Conservation (phyloP, 2,329 filamentous ascomycete genomes). For the Pseudopyricularia cyperi region DNA sequence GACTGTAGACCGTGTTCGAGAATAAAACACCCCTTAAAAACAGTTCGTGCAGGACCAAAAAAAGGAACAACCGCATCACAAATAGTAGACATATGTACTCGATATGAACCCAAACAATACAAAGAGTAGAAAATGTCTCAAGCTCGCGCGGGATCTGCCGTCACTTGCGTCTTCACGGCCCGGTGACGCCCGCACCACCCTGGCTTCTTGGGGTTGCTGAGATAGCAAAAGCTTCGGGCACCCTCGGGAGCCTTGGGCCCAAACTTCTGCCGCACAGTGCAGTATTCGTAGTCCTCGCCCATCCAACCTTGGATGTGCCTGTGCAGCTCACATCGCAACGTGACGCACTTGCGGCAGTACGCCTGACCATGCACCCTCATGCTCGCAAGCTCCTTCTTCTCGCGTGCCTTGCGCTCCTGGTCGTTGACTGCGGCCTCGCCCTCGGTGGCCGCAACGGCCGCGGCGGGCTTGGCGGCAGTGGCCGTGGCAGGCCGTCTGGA, state of each 20-base stretch:
- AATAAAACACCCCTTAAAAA: not conserved
- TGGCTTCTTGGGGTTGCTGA: conserved; percentile 46
- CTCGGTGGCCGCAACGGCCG: conserved; percentile 1
- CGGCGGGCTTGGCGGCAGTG: conserved; percentile 3
- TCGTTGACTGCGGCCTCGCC: not conserved
- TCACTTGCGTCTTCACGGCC: conserved; percentile 12
- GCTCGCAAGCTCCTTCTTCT: conserved; percentile 23
- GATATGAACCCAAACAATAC: not conserved
- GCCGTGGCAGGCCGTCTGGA: not conserved
- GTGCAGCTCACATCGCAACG: conserved; percentile 48
- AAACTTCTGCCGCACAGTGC: conserved; percentile 44
- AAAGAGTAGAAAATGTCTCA: not conserved
- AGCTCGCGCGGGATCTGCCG: not conserved
- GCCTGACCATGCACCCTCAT: conserved; percentile 44
- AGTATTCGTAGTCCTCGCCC: conserved; percentile 44
- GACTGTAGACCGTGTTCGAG: not conserved
- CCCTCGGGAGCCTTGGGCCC: conserved; percentile 32
- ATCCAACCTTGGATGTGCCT: conserved; percentile 49
- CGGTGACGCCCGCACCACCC: conserved; percentile 44
- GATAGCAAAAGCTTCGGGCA: conserved; percentile 40
- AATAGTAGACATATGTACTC: too few species aligned
- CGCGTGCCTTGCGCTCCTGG: conserved; percentile 6
- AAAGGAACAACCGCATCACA: not conserved
- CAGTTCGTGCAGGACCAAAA: not conserved
- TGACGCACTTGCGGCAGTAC: conserved; percentile 49